A percentile compares a stretch with the other conserved stretches of the same genome.
Evolutionary conservation across 257 asterid genomes (phyloP).

Genomic region (Solanum lignicaule): DNA sequence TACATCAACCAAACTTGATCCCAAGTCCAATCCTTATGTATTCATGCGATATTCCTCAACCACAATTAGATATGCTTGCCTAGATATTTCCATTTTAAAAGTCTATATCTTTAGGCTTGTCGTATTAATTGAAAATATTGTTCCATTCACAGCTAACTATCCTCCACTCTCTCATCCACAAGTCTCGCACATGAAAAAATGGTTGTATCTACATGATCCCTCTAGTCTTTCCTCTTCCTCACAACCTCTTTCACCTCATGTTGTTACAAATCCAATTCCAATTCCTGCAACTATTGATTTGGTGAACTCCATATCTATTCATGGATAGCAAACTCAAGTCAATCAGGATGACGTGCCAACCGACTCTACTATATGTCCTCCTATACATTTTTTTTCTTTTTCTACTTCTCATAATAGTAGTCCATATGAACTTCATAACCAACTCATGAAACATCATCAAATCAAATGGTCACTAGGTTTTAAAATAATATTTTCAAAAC

Average conservation of each 20-base stretch:
- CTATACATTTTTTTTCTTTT: too few relatives aligned
- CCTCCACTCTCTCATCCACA: neutral
- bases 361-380: neutral
- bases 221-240: neutral
- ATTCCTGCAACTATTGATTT: neutral
- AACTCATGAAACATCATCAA: neutral
- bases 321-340: neutral
- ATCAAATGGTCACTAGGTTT: neutral
- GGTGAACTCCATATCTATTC: too few relatives aligned
- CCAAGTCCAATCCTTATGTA: neutral
- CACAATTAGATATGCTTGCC: neutral
- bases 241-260: neutral
- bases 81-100: neutral
- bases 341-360: neutral
- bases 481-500: too few relatives aligned
- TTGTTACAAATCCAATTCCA: neutral
- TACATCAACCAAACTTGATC: neutral
- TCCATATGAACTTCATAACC: neutral
- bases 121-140: neutral
- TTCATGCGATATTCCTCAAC: neutral
- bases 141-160: neutral
- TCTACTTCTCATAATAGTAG: neutral
- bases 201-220: neutral
- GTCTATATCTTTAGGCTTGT: neutral
- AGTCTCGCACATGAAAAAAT: neutral